Evolutionary conservation across 75 land plant genomes (phyloP).

Genomic region (Picea glauca): DNA sequence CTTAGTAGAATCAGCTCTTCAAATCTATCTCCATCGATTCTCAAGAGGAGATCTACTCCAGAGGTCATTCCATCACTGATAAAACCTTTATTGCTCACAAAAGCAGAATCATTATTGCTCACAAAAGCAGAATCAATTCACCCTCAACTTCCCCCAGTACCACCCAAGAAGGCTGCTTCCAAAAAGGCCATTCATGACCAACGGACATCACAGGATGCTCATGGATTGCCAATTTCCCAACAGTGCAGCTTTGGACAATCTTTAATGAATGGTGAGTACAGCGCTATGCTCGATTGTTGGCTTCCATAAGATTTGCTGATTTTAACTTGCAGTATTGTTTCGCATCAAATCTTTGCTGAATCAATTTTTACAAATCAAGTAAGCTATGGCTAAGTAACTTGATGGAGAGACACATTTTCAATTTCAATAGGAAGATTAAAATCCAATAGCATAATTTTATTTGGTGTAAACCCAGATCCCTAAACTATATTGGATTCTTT

Average conservation of each 20-base stretch:
- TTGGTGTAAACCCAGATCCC: too few relatives aligned
- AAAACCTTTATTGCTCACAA: slow-evolving; percentile 38
- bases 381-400: too few relatives aligned
- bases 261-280: slow-evolving; percentile 38
- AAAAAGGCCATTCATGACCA: slow-evolving; percentile 13
- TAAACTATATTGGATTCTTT: background rate
- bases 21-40: slow-evolving; percentile 45
- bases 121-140: slow-evolving; percentile 23
- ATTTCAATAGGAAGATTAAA: too few relatives aligned
- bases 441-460: too few relatives aligned
- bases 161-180: slow-evolving; percentile 20
- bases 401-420: too few relatives aligned
- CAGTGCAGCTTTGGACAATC: slow-evolving; percentile 36
- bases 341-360: too few relatives aligned
- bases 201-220: slow-evolving; percentile 14
- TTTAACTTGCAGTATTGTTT: too few relatives aligned
- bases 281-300: background rate
- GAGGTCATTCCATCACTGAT: slow-evolving; percentile 33
- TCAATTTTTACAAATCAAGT: too few relatives aligned
- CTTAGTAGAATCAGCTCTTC: slow-evolving; percentile 47
- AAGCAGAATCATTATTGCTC: slow-evolving; percentile 31
- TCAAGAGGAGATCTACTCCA: slow-evolving; percentile 42
- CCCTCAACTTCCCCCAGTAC: slow-evolving; percentile 24
- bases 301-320: background rate
- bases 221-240: slow-evolving; percentile 26